A percentile compares a stretch with the other conserved stretches of the same genome.
These are phyloP conservation scores for Termitomyces eurrhizus DNA, from an alignment of 768 basidiomycete genomes.

Conservation along the genomic window DNA sequence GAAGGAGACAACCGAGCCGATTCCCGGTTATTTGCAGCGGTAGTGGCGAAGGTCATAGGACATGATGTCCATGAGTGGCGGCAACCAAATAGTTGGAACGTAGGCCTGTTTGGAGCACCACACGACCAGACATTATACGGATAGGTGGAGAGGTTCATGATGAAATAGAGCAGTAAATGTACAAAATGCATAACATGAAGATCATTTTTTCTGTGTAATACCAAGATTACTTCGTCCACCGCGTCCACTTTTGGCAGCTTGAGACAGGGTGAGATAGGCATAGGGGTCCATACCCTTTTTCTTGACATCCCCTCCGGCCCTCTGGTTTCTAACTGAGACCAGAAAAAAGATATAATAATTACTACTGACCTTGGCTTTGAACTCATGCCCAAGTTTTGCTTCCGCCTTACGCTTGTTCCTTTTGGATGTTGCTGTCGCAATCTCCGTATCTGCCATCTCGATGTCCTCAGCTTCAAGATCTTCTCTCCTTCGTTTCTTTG, in stretches of 20 bases:
- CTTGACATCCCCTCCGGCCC: constrained; percentile 93
- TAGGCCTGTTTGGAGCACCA: constrained; percentile 66
- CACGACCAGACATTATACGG: constrained; percentile 74
- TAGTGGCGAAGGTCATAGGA: constrained; percentile 44
- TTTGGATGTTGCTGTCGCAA: constrained; percentile 37
- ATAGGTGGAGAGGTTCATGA: constrained; percentile 23
- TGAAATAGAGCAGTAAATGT: constrained; percentile 6
- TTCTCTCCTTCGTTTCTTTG: constrained; percentile 84
- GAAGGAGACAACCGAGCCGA: constrained; percentile 83
- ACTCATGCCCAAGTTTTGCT: constrained; percentile 72
- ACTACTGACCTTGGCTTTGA: constrained; percentile 85
- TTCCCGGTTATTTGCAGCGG: constrained; percentile 57
- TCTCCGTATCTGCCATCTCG: constrained; percentile 73
- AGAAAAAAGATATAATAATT: constrained; percentile 2
- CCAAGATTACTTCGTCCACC: constrained; percentile 40
- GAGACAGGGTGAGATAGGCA: constrained; percentile 81
- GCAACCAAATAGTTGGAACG: constrained; percentile 65
- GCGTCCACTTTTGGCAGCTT: constrained; percentile 66
- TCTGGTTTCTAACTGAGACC: constrained; percentile 43
- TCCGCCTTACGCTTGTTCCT: constrained; percentile 53
- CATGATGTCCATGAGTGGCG: constrained; percentile 44
- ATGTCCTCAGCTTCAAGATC: constrained; percentile 62
- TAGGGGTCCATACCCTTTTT: constrained; percentile 87
- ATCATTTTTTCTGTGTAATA: constrained; percentile 59
- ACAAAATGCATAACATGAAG: constrained; percentile 10